A percentile compares a stretch with the other conserved stretches of the same genome.
Evolutionary conservation across 2,329 filamentous ascomycete species (phyloP).

Genomic region (Chrysoporthe cubensis): DNA sequence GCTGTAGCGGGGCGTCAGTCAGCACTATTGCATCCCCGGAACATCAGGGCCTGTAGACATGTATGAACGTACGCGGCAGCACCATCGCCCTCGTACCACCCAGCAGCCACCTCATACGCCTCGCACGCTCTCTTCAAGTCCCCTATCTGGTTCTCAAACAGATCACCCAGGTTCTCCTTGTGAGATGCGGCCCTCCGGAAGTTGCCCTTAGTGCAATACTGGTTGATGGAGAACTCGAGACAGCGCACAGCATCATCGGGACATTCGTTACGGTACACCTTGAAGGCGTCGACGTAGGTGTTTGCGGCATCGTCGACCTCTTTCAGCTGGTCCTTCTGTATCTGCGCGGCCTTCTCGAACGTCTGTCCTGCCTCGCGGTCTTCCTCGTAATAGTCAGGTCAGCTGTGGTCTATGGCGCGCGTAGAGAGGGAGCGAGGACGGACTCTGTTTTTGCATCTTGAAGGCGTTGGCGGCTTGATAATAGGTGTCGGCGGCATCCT

Average conservation of each 20-base stretch:
- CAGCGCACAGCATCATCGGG: slow-evolving; percentile 83
- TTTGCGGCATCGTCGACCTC: slow-evolving; percentile 94
- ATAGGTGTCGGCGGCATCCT: slow-evolving; percentile 86
- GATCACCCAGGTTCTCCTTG: slow-evolving; percentile 85
- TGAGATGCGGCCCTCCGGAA: slow-evolving; percentile 88
- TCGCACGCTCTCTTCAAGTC: slow-evolving; percentile 80
- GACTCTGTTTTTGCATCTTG: slow-evolving; percentile 83
- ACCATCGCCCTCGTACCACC: slow-evolving; percentile 88
- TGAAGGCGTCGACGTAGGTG: slow-evolving; percentile 87
- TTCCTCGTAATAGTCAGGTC: slow-evolving; percentile 39
- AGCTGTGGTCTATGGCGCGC: background rate
- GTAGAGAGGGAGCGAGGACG: slow-evolving; percentile 32
- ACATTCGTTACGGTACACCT: slow-evolving; percentile 86
- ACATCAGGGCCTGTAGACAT: too few relatives aligned
- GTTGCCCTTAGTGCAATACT: slow-evolving; percentile 89
- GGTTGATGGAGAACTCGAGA: slow-evolving; percentile 76
- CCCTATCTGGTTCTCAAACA: slow-evolving; percentile 81
- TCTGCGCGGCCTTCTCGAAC: slow-evolving; percentile 82
- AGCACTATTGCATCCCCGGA: background rate
- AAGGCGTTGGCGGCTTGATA: slow-evolving; percentile 90
- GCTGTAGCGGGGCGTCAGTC: slow-evolving; percentile 44
- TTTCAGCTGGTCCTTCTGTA: slow-evolving; percentile 80
- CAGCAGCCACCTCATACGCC: slow-evolving; percentile 82
- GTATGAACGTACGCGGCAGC: slow-evolving; percentile 70
- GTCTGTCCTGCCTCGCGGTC: slow-evolving; percentile 84